Evolutionary conservation across 306 rosid species (phyloP).

Genomic region (Herpetospermum pedunculosum): DNA sequence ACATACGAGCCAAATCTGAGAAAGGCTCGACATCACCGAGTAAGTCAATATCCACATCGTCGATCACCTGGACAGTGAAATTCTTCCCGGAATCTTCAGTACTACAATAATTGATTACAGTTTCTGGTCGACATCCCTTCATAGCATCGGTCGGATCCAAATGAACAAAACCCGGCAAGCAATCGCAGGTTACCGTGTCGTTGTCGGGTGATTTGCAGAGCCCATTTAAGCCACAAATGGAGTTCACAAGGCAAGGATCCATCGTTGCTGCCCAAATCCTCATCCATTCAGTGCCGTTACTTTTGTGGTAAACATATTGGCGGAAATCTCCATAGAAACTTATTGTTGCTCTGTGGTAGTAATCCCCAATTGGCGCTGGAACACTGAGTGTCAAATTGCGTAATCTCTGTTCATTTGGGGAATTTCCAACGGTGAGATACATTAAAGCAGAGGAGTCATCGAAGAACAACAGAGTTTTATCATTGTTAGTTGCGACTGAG

Average conservation of each 20-base stretch:
- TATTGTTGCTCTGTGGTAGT: constrained; percentile 1
- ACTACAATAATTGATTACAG: background rate
- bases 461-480: background rate
- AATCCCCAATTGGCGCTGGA: background rate
- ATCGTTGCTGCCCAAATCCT: background rate
- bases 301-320: background rate
- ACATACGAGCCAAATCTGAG: background rate
- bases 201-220: background rate
- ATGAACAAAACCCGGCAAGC: constrained; percentile 10
- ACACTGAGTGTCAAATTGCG: background rate
- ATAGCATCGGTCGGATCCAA: background rate
- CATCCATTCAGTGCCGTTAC: background rate
- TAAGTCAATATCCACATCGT: background rate
- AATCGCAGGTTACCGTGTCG: background rate
- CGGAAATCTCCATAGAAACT: background rate
- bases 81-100: background rate
- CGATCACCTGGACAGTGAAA: background rate
- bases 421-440: background rate
- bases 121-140: background rate
- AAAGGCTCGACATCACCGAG: background rate
- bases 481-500: background rate
- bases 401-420: background rate
- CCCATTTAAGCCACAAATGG: constrained; percentile 2
- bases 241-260: background rate
- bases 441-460: background rate